Conservation (phyloP, 2,329 filamentous ascomycete genomes). For the Mariannaea elegans region DNA sequence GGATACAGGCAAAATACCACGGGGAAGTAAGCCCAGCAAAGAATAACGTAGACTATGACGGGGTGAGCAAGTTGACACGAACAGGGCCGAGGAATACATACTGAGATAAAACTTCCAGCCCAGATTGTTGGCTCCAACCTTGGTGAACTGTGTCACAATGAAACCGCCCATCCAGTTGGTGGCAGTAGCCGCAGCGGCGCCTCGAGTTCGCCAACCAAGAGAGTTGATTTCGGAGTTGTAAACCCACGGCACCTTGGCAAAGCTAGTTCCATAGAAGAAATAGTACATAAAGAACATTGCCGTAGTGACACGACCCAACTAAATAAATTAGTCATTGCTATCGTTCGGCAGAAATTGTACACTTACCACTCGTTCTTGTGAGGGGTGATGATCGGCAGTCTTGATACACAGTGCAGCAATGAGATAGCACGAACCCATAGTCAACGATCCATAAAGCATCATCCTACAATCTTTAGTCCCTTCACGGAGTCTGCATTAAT, state of each 20-base stretch:
- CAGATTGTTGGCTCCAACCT: constrained; percentile 51
- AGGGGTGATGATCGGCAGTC: constrained; percentile 42
- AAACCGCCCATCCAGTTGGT: constrained; percentile 56
- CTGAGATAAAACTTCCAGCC: constrained; percentile 54
- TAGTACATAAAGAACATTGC: constrained; percentile 56
- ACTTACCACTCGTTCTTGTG: constrained; percentile 37
- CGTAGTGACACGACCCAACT: constrained; percentile 50
- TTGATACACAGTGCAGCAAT: constrained; percentile 48
- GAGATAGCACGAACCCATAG: constrained; percentile 48
- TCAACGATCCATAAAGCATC: constrained; percentile 50
- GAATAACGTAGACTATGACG: constrained; percentile 44
- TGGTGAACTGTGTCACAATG: constrained; percentile 55
- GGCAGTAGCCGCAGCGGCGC: constrained; percentile 54
- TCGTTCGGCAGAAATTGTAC: accelerated
- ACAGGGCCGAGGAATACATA: constrained; percentile 31
- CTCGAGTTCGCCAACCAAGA: constrained; percentile 51
- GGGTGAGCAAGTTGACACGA: no score
- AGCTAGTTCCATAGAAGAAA: constrained; percentile 52
- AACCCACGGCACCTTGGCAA: constrained; percentile 52
- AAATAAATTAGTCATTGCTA: not conserved
- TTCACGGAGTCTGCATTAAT: no score
- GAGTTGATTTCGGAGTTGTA: constrained; percentile 54
- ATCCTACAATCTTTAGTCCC: no score
- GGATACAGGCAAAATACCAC: constrained; percentile 60
- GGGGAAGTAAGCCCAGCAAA: constrained; percentile 48